Conservation (phyloP, 2,329 filamentous ascomycete species). For the Simplicillium aogashimaense region DNA sequence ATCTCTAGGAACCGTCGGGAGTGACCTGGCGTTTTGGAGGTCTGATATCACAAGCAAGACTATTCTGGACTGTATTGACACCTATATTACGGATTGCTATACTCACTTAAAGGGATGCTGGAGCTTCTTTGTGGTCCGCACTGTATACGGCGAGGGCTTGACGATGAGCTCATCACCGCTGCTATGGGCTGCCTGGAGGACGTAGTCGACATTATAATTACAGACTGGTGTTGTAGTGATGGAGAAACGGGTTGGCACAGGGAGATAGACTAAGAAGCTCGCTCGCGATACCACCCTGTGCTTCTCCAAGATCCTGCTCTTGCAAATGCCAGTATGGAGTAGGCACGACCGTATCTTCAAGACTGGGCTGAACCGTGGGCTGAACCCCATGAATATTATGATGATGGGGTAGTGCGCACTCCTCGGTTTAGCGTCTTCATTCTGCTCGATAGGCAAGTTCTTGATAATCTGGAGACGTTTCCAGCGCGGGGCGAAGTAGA, state of each 20-base stretch:
- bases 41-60: too few species aligned
- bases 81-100: neutral
- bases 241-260: neutral
- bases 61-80: too few species aligned
- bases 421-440: neutral
- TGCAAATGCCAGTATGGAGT: neutral
- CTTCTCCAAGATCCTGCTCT: neutral
- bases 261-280: neutral
- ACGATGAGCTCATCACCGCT: neutral
- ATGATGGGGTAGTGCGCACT: neutral
- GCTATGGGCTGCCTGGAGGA: neutral
- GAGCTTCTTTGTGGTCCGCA: neutral
- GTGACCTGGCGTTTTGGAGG: too few species aligned
- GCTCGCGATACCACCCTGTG: neutral
- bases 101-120: neutral
- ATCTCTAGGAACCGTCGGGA: too few species aligned
- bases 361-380: neutral
- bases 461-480: neutral
- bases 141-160: neutral
- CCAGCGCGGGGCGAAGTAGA: neutral
- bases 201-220: neutral
- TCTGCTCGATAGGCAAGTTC: neutral
- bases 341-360: neutral
- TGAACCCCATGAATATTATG: neutral
- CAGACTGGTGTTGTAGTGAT: neutral